Evolutionary conservation across 768 basidiomycete genomes (phyloP), one percentile per base, ranked within the genome.

Genomic region (Wakefieldia striispora): DNA sequence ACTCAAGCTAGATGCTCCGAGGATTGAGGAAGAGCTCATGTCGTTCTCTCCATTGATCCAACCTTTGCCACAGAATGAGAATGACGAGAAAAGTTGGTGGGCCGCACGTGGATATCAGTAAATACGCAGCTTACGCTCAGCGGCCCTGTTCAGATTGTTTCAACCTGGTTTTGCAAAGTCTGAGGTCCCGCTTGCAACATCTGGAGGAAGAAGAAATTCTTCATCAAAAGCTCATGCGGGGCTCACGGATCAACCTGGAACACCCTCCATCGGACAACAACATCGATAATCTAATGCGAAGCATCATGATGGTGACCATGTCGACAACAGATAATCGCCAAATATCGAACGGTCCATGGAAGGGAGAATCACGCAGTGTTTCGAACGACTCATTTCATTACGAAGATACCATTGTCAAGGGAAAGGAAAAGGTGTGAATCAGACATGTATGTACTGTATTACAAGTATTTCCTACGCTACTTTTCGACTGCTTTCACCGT

Each of bases 141-240:
- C n/a, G 34, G 56, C 36, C 27, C 47, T 49, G 16, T 26, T 19
- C 48, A 77, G 75, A 47, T 47, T 57, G 75, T 41, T 64, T 65
- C 44, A 63, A 68, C 23, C 53, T 59, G n/a, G 73, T 79, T 36
- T 60, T 79, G 62, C 50, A 50, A 12, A 66, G 67, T 14, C 66
- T 78, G 37, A 69, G 70, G 13, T 55, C 56, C 34, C 66, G 67
- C 16, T 65, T 78, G 19, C 67, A 65, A 37, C 57, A 67, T 21
- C 55, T 78, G n/a, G 73, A 77, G 43, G 73, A 76, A 40, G 70
- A 79, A 49, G 74, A 75, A 40, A 59, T 66, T 31, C 67, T 77
- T 43, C 75, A 75, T 47, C 70, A 70, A 35, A 64, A 65, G 31
- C 56, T 72, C 27, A 64, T 70, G 41, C 67, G 65, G 38, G 68